Evolutionary conservation across 2,329 filamentous ascomycete genomes (phyloP).

Genomic region (Beauveria brongniartii): DNA sequence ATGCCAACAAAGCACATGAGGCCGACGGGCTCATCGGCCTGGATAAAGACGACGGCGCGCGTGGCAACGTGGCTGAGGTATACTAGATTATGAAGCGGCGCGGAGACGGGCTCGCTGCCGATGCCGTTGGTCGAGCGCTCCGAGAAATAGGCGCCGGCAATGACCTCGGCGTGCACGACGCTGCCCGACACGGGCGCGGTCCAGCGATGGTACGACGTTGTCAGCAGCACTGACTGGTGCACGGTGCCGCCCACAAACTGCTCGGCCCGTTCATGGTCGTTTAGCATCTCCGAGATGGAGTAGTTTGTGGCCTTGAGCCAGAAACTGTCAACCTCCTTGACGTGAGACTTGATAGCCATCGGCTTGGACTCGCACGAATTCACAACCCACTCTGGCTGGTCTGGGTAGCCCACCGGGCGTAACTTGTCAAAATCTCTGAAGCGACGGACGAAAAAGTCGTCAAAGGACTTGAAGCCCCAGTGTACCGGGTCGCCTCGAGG

Average conservation of each 20-base stretch:
- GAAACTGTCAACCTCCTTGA: constrained; percentile 48
- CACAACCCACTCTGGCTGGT: constrained; percentile 31
- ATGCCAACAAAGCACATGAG: constrained; percentile 60
- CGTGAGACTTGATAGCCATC: constrained; percentile 37
- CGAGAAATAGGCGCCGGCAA: constrained; percentile 56
- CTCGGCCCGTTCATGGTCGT: constrained; percentile 35
- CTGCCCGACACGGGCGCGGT: constrained; percentile 53
- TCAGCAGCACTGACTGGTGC: constrained; percentile 59
- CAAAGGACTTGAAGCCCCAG: constrained; percentile 53
- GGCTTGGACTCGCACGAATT: constrained; percentile 55
- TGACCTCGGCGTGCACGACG: constrained; percentile 42
- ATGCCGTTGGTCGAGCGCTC: constrained; percentile 27
- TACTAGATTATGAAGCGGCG: constrained; percentile 38
- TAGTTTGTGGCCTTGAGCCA: constrained; percentile 61
- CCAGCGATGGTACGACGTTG: constrained; percentile 61
- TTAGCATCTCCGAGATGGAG: constrained; percentile 51
- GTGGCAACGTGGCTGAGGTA: constrained; percentile 58
- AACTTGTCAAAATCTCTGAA: constrained; percentile 34
- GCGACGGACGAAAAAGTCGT: constrained; percentile 52
- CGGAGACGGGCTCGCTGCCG: constrained; percentile 7
- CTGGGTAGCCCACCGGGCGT: constrained; percentile 44
- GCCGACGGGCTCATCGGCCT: constrained; percentile 58
- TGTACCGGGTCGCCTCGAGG: constrained; percentile 7
- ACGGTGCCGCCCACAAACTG: constrained; percentile 53
- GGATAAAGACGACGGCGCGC: constrained; percentile 56